These are phyloP conservation scores for Boletus sensibilis DNA, from an alignment of 768 basidiomycete species.

Conservation along the genomic window DNA sequence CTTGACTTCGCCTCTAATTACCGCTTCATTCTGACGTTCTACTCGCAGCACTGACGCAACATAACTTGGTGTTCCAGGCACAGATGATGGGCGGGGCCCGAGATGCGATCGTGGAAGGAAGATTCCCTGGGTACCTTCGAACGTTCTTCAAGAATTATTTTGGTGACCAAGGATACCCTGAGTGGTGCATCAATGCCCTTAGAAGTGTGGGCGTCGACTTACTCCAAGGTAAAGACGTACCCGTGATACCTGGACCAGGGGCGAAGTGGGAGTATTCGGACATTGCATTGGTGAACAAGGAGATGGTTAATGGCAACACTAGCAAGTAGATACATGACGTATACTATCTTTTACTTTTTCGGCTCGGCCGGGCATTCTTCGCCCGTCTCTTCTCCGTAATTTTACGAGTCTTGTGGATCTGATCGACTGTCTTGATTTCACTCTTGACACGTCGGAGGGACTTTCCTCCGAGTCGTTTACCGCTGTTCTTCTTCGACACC, in stretches of 20 bases:
- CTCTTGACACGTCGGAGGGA: slow-evolving; percentile 63
- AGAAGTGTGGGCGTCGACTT: slow-evolving; percentile 82
- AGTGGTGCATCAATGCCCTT: slow-evolving; percentile 87
- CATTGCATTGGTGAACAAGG: slow-evolving; percentile 18
- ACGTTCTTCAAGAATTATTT: slow-evolving; percentile 80
- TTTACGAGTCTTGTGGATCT: slow-evolving; percentile 79
- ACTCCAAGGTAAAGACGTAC: slow-evolving; percentile 51
- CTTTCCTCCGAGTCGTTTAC: slow-evolving; percentile 57
- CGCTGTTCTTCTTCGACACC: slow-evolving; percentile 30
- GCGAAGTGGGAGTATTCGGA: slow-evolving; percentile 82
- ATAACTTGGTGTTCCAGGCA: slow-evolving; percentile 85
- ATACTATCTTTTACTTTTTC: slow-evolving; percentile 31
- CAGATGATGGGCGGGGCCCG: slow-evolving; percentile 84
- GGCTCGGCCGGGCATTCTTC: slow-evolving; percentile 78
- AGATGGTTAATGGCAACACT: neutral
- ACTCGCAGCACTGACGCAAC: slow-evolving; percentile 67
- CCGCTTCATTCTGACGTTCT: slow-evolving; percentile 15
- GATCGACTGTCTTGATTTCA: slow-evolving; percentile 84
- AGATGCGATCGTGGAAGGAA: slow-evolving; percentile 74
- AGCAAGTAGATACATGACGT: slow-evolving; percentile 6
- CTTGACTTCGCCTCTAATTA: slow-evolving; percentile 17
- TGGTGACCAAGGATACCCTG: slow-evolving; percentile 72
- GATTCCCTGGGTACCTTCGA: slow-evolving; percentile 75
- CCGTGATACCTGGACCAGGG: slow-evolving; percentile 58
- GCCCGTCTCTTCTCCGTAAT: slow-evolving; percentile 60